phyloP scores from a whole-genome alignment of 768 basidiomycete genomes.

The Termitomyces sp. region DNA sequence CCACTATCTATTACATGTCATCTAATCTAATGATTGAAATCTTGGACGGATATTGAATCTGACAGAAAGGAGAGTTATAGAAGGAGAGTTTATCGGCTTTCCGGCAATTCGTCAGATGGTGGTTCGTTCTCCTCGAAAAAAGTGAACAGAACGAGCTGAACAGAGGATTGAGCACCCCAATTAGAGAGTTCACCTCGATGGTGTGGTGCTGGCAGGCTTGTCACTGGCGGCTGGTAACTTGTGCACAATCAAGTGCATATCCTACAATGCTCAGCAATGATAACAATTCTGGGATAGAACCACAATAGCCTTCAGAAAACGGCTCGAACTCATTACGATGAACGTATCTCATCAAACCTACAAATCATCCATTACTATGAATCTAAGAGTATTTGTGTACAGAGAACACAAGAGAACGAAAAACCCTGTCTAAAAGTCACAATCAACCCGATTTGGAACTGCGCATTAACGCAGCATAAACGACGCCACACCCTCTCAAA shows the following conservation, averaged over 20 bases:
- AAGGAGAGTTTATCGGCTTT: too few species aligned
- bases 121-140: too few species aligned
- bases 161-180: too few species aligned
- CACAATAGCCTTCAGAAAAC: neutral
- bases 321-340: neutral
- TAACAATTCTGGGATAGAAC: neutral
- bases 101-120: too few species aligned
- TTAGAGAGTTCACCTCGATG: too few species aligned
- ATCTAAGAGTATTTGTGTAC: neutral
- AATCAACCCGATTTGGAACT: neutral
- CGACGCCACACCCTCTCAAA: conserved; percentile 15
- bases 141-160: too few species aligned
- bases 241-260: neutral
- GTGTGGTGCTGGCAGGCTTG: too few species aligned
- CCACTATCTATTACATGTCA: too few species aligned
- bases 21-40: too few species aligned
- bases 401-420: neutral
- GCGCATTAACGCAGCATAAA: neutral
- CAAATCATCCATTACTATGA: neutral
- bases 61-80: too few species aligned
- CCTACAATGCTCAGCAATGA: neutral
- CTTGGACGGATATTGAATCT: too few species aligned
- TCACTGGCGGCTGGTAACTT: neutral
- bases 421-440: neutral
- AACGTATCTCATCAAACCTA: neutral